A percentile compares a stretch with the other conserved stretches of the same genome.
phyloP scores from a whole-genome alignment of 2,329 filamentous ascomycete genomes.

The Aspergillus ochraceoroseus region DNA sequence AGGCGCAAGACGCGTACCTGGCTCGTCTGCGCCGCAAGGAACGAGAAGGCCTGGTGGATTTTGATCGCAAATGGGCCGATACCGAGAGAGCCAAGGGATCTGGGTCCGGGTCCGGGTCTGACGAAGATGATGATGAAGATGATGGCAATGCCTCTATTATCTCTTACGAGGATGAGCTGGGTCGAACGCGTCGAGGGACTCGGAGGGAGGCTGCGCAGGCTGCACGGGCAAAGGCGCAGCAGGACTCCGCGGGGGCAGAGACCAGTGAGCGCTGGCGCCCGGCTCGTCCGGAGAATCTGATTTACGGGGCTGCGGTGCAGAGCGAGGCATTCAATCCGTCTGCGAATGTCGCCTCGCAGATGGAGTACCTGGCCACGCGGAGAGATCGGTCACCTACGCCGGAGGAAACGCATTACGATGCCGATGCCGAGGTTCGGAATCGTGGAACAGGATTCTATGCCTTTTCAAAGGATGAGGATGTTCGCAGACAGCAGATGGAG shows the following conservation, averaged over 20 bases:
- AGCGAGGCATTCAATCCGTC: slow-evolving; percentile 75
- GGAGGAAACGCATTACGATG: slow-evolving; percentile 77
- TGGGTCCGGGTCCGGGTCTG: slow-evolving; percentile 32
- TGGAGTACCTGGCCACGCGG: slow-evolving; percentile 72
- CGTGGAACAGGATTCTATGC: slow-evolving; percentile 90
- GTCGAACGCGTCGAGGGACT: slow-evolving; percentile 70
- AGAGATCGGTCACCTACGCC: slow-evolving; percentile 76
- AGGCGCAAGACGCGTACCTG: slow-evolving; percentile 37
- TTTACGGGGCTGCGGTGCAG: slow-evolving; percentile 83
- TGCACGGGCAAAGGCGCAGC: slow-evolving; percentile 48
- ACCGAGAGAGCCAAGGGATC: slow-evolving; percentile 44
- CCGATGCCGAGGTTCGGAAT: slow-evolving; percentile 72
- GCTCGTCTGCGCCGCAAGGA: slow-evolving; percentile 58
- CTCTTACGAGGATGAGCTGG: slow-evolving; percentile 89
- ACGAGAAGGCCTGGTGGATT: slow-evolving; percentile 67
- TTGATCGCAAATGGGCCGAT: slow-evolving; percentile 93
- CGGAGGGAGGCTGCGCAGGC: slow-evolving; percentile 62
- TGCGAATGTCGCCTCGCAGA: slow-evolving; percentile 58
- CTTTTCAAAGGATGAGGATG: slow-evolving; percentile 71
- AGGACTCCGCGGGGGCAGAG: slow-evolving; percentile 17
- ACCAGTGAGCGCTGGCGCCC: slow-evolving; percentile 35
- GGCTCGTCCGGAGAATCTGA: slow-evolving; percentile 62
- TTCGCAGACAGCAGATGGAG: slow-evolving; percentile 68
- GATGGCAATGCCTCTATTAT: slow-evolving; percentile 59
- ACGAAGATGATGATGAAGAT: slow-evolving; percentile 39